Evolutionary conservation across 108 stramenopile genomes (phyloP), one percentile per base, ranked within the genome.

Genomic region (Bacterosira constricta): DNA sequence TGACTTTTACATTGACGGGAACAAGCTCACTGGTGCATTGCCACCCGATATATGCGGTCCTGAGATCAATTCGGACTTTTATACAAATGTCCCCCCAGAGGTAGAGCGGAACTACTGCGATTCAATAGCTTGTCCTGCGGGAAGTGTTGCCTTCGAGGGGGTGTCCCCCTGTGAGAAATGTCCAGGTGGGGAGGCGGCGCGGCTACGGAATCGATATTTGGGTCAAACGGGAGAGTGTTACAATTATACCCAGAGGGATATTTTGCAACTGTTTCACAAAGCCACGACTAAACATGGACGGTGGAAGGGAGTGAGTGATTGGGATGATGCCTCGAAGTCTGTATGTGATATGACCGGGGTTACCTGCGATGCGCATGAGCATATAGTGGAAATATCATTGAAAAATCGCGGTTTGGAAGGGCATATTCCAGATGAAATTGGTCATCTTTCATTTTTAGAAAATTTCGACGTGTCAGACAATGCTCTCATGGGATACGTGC

Each of bases 341-440:
- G 36, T 72, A 0, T 91, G 90, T 52, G 65, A 85, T 0, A 77
- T 85, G 76, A 57, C 60, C 8, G 90, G 90, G 4, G 60, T 91
- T 37, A 53, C 72, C 9, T 91, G 90, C 49, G 79, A 82, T 62
- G 35, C 36, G 2, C 66, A 85, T 23, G 71, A 55, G 7, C 55
- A 67, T 20, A 69, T 86, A 12, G 52, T 68, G 13, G 36, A 73
- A 27, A 71, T 91, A 26, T 32, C 27, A 5, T 75, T 85, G 47
- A 62, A 57, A 17, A 64, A 69, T 60, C 51, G 51, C 1, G 65
- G 71, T 21, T 58, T 89, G 29, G 63, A 55, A 34, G 90, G 90
- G 12, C 66, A 69, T 9, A 82, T 88, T 27, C 79, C 85, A 7
- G 64, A 67, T 18, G 76, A 66, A 25, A 39, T 88, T 26, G 87